A percentile compares a stretch with the other conserved stretches of the same genome.
These are phyloP conservation scores for Wickerhamiella azyma DNA, from an alignment of 805 yeast genomes.

Conservation along the genomic window DNA sequence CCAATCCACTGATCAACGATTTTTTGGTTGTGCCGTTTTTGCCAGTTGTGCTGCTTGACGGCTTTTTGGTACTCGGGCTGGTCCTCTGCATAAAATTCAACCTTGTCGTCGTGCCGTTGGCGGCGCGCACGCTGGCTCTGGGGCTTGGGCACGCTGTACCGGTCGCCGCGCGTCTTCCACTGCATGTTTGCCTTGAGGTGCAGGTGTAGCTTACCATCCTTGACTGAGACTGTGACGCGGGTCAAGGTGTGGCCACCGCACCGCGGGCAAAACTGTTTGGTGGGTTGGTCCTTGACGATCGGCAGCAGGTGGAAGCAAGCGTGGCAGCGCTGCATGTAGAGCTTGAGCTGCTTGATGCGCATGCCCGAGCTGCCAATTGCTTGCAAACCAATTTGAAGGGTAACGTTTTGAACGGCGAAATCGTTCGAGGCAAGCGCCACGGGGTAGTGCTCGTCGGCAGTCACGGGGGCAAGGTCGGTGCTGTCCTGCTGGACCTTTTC, in stretches of 20 bases:
- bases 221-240: slow-evolving; percentile 79
- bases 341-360: slow-evolving; percentile 71
- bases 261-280: slow-evolving; percentile 75
- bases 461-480: slow-evolving; percentile 34
- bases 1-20: slow-evolving; percentile 80
- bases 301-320: slow-evolving; percentile 85
- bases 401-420: slow-evolving; percentile 93
- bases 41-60: slow-evolving; percentile 77
- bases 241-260: slow-evolving; percentile 91
- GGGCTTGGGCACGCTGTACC: slow-evolving; percentile 76
- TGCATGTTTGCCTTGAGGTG: slow-evolving; percentile 83
- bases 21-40: slow-evolving; percentile 72
- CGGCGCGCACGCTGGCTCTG: slow-evolving; percentile 63
- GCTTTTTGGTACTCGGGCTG: slow-evolving; percentile 89
- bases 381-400: slow-evolving; percentile 79
- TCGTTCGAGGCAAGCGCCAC: slow-evolving; percentile 91
- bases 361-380: slow-evolving; percentile 78
- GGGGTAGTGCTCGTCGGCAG: slow-evolving; percentile 31
- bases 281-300: slow-evolving; percentile 50
- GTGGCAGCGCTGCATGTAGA: slow-evolving; percentile 92
- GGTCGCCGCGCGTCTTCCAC: slow-evolving; percentile 84
- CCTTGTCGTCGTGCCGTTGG: slow-evolving; percentile 67
- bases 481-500: slow-evolving; percentile 57
- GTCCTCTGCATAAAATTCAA: slow-evolving; percentile 68
- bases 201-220: slow-evolving; percentile 71